Conservation (phyloP, 805 yeast genomes). For the Yarrowia osloensis region DNA sequence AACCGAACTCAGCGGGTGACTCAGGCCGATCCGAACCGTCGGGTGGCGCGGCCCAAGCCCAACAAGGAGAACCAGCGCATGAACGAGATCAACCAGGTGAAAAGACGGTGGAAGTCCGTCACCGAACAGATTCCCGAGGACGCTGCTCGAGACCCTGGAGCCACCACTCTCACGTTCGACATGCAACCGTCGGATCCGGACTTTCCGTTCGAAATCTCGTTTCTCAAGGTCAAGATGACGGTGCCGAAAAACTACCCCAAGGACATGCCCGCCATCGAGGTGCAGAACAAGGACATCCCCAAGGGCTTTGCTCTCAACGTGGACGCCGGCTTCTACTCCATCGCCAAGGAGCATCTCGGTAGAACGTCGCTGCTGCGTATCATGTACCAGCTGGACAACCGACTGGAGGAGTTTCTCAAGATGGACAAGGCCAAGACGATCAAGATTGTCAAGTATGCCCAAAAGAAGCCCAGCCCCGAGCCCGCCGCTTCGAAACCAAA, state of each 20-base stretch:
- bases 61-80: constrained; percentile 17
- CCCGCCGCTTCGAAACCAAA: constrained; percentile 1
- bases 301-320: constrained; percentile 65
- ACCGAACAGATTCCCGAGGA: constrained; percentile 19
- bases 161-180: constrained; percentile 23
- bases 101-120: constrained; percentile 30
- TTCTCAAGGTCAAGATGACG: constrained; percentile 54
- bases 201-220: constrained; percentile 64
- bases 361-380: constrained; percentile 54
- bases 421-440: constrained; percentile 62
- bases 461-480: constrained; percentile 17
- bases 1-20: not conserved
- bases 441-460: constrained; percentile 52
- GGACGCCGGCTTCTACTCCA: constrained; percentile 62
- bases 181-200: constrained; percentile 66
- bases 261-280: constrained; percentile 54
- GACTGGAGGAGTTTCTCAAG: constrained; percentile 59
- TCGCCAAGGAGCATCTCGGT: constrained; percentile 43
- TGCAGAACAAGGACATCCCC: constrained; percentile 68
- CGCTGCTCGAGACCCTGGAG: constrained; percentile 2
- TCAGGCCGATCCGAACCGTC: constrained; percentile 1
- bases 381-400: constrained; percentile 55
- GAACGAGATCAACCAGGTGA: constrained; percentile 33
- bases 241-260: constrained; percentile 60
- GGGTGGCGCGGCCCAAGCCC: constrained; percentile 15